These are phyloP conservation scores for Mycena filopes DNA, from an alignment of 768 basidiomycete species.

Conservation along the genomic window DNA sequence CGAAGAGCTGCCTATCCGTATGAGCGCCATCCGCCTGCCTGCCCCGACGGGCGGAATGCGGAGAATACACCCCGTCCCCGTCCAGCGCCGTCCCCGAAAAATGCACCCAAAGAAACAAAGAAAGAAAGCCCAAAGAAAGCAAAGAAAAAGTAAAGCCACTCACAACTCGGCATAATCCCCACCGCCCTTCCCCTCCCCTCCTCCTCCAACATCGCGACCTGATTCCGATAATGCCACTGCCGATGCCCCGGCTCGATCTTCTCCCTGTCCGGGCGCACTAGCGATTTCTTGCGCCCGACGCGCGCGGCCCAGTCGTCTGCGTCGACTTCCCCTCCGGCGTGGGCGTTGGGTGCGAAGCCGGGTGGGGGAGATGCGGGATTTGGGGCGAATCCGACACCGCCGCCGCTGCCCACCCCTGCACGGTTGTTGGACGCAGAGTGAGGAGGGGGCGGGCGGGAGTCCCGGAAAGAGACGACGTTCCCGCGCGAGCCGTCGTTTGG, in stretches of 20 bases:
- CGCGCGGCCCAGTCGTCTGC: conserved; percentile 55
- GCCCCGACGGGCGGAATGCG: too few relatives aligned
- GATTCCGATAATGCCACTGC: conserved; percentile 93
- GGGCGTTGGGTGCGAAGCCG: too few relatives aligned
- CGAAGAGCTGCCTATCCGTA: too few relatives aligned
- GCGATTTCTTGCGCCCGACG: conserved; percentile 87
- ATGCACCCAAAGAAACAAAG: too few relatives aligned
- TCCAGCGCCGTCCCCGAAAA: too few relatives aligned
- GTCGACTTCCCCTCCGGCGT: conserved; percentile 51
- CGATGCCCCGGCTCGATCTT: conserved; percentile 96
- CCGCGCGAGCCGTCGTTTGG: conserved; percentile 50
- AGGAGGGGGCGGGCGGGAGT: conserved; percentile 55
- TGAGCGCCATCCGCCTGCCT: too few relatives aligned
- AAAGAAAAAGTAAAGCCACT: conserved; percentile 47
- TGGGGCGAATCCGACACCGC: too few relatives aligned
- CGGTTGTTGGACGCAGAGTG: too few relatives aligned
- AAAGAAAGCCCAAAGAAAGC: too few relatives aligned
- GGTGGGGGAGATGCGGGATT: too few relatives aligned
- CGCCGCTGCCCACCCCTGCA: too few relatives aligned
- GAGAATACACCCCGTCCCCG: too few relatives aligned
- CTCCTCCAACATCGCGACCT: conserved; percentile 81
- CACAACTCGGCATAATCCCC: conserved; percentile 85
- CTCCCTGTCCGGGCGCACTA: conserved; percentile 93
- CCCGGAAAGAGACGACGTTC: conserved; percentile 80
- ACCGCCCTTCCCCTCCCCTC: conserved; percentile 71